These are phyloP conservation scores for Aspergillus intermedius DNA, from an alignment of 2,329 filamentous ascomycete species.

Conservation along the genomic window DNA sequence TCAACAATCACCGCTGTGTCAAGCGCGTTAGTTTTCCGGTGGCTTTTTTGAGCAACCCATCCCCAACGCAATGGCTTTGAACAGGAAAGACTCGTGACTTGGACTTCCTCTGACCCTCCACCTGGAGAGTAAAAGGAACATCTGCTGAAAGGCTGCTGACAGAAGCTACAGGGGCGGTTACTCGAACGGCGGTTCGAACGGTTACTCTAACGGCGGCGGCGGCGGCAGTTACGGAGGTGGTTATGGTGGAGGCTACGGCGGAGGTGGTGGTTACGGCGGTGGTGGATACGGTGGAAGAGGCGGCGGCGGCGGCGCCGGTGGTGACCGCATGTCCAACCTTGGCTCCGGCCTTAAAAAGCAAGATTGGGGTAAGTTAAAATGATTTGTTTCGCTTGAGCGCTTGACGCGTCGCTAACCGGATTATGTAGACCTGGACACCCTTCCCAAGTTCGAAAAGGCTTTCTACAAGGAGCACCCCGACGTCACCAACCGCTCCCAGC, in stretches of 20 bases:
- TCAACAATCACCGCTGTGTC: not conserved
- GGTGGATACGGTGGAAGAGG: constrained; percentile 32
- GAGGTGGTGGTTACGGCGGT: constrained; percentile 13
- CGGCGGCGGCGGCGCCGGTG: constrained; percentile 57
- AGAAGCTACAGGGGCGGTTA: constrained; percentile 30
- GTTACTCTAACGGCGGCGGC: constrained; percentile 38
- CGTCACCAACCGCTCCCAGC: constrained; percentile 65
- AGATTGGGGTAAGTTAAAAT: constrained; percentile 65
- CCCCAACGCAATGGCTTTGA: not conserved
- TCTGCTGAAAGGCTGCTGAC: not conserved
- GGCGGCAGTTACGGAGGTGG: constrained; percentile 23
- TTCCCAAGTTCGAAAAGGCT: constrained; percentile 98
- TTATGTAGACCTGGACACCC: constrained; percentile 58
- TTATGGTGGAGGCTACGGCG: constrained; percentile 17
- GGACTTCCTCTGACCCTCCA: not conserved
- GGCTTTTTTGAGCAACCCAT: not conserved
- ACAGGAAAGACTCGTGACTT: not conserved
- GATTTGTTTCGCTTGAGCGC: not conserved
- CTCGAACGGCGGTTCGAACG: constrained; percentile 37
- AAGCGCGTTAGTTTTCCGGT: not conserved
- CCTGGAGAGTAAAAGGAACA: not conserved
- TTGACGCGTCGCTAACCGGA: constrained; percentile 19
- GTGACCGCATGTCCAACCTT: constrained; percentile 90
- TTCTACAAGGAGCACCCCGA: constrained; percentile 95
- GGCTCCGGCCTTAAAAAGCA: constrained; percentile 83